Evolutionary conservation across 441 rosid species (phyloP).

Genomic region (Mallotus repandus): DNA sequence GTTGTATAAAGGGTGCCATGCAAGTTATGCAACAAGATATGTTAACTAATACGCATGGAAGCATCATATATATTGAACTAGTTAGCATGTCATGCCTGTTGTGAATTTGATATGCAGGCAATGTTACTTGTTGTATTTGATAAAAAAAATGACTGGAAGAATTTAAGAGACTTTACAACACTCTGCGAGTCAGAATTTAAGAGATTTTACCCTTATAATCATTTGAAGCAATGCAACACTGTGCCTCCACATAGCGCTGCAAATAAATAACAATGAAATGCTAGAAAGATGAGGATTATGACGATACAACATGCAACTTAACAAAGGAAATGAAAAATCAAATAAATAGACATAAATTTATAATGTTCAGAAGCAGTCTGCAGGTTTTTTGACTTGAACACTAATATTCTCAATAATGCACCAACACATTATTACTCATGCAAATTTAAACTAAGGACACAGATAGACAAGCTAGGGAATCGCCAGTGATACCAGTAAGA

Average conservation of each 20-base stretch:
- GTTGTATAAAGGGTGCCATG: not conserved
- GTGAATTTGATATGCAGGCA: not conserved
- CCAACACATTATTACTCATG: not conserved
- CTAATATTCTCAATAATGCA: not conserved
- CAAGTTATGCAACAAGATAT: not conserved
- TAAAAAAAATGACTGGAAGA: not conserved
- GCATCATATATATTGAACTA: not conserved
- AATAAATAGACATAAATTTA: not conserved
- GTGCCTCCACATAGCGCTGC: conserved; percentile 98
- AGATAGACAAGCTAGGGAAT: not conserved
- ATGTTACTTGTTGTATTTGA: not conserved
- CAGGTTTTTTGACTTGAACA: not conserved
- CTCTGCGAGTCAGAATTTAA: conserved; percentile 7
- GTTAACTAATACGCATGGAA: not conserved
- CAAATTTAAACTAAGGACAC: not conserved
- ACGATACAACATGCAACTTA: not conserved
- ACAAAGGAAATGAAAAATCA: not conserved
- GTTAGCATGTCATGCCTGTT: not conserved
- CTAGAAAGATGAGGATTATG: conserved; percentile 9
- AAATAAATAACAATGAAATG: conserved; percentile 28
- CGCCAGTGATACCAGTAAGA: not conserved
- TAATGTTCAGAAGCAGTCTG: not conserved
- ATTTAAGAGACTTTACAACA: conserved; percentile 8
- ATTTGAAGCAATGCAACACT: conserved; percentile 85
- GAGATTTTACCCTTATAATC: conserved; percentile 74